Percentiles rank a stretch among this genome's conserved stretches.
phyloP scores from a whole-genome alignment of 257 asterid genomes.

The Ajuga chamaepitys region DNA sequence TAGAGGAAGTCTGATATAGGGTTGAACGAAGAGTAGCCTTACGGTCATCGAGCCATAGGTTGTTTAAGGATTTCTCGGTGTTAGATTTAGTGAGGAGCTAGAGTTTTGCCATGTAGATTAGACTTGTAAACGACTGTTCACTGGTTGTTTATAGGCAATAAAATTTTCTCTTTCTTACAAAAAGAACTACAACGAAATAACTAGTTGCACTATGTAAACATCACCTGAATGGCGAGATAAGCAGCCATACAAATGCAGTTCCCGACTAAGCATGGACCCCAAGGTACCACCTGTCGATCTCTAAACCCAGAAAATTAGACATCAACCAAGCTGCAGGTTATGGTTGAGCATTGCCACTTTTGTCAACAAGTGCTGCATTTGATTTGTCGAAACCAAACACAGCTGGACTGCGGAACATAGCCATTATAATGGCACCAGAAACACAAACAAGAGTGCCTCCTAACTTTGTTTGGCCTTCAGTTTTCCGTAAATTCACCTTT shows the following conservation, averaged over 20 bases:
- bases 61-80: too few relatives aligned
- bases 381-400: constrained; percentile 53
- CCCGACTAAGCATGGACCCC: constrained; percentile 88
- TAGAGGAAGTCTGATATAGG: too few relatives aligned
- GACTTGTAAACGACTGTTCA: too few relatives aligned
- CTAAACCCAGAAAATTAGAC: constrained; percentile 44
- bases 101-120: too few relatives aligned
- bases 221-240: constrained; percentile 77
- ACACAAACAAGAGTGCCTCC: constrained; percentile 77
- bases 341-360: constrained; percentile 20
- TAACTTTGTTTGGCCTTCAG: constrained; percentile 75
- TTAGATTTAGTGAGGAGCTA: too few relatives aligned
- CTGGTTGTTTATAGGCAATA: too few relatives aligned
- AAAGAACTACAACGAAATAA: too few relatives aligned
- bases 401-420: constrained; percentile 72
- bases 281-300: constrained; percentile 72
- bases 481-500: constrained; percentile 49
- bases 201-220: not conserved
- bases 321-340: constrained; percentile 29
- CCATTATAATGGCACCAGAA: constrained; percentile 83
- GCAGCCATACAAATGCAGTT: constrained; percentile 86
- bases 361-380: constrained; percentile 29
- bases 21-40: too few relatives aligned
- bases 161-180: too few relatives aligned
- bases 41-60: too few relatives aligned